A percentile compares a stretch with the other conserved stretches of the same genome.
Conservation (phyloP, 305 asterid genomes). For the Fraxinus platypoda region DNA sequence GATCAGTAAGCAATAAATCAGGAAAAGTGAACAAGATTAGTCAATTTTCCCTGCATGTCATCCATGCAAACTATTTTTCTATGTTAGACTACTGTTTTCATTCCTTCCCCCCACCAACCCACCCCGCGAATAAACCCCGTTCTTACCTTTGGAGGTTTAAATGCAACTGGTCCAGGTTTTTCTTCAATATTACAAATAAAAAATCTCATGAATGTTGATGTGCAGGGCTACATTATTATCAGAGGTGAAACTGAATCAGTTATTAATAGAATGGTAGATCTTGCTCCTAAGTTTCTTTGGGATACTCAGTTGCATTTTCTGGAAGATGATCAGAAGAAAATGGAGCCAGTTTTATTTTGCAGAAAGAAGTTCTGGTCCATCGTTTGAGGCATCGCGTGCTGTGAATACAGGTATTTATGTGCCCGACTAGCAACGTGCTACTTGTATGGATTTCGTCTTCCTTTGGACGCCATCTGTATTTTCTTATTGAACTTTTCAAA, state of each 20-base stretch:
- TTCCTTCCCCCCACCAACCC: not conserved
- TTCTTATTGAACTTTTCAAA: not conserved
- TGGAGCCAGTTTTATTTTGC: constrained; percentile 67
- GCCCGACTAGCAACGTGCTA: not conserved
- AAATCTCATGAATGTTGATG: constrained; percentile 7
- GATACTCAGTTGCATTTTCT: constrained; percentile 59
- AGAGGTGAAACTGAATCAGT: constrained; percentile 68
- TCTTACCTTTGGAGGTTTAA: not conserved
- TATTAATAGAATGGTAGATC: constrained; percentile 45
- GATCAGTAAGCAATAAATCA: too few relatives aligned
- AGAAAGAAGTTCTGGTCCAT: constrained; percentile 82
- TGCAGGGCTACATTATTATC: constrained; percentile 68
- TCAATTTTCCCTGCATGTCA: too few relatives aligned
- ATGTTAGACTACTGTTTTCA: not conserved
- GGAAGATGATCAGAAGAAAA: constrained; percentile 57
- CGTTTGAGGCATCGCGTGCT: constrained; percentile 29
- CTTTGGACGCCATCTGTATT: not conserved
- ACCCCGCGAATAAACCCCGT: not conserved
- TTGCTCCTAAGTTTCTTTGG: constrained; percentile 83
- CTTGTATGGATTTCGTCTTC: constrained; percentile 7
- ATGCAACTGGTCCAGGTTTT: not conserved
- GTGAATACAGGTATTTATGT: not conserved
- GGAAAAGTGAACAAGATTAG: too few relatives aligned
- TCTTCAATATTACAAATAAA: not conserved
- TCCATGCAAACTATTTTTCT: not conserved